Percentiles rank a stretch among this genome's conserved stretches.
Conservation (phyloP, 140 eudicot species). For the Anethum foeniculum region DNA sequence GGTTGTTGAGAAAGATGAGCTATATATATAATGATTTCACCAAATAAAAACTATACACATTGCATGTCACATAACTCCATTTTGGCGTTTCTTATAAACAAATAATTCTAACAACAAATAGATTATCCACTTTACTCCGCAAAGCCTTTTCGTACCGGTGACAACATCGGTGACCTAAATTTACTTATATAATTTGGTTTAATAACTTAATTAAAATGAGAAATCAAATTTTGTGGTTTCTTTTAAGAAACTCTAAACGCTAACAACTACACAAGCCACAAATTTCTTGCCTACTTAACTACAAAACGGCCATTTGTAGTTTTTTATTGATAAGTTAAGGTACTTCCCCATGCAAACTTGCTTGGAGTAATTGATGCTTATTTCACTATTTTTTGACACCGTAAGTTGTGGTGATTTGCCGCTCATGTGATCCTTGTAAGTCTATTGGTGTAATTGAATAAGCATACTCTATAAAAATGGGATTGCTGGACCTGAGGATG, state of each 20-base stretch:
- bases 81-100: background rate
- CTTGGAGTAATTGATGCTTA: background rate
- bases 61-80: background rate
- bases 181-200: background rate
- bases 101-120: background rate
- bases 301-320: background rate
- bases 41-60: background rate
- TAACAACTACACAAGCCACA: background rate
- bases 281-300: background rate
- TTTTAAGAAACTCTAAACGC: slow-evolving; percentile 1
- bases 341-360: background rate
- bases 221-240: background rate
- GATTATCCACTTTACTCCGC: background rate
- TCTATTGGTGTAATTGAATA: too few relatives aligned
- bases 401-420: background rate
- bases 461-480: too few relatives aligned
- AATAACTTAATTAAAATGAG: background rate
- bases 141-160: background rate
- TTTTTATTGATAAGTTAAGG: background rate
- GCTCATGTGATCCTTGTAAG: background rate
- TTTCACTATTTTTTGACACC: background rate
- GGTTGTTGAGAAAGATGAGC: background rate
- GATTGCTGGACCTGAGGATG: too few relatives aligned
- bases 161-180: background rate
- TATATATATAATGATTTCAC: background rate